Evolutionary conservation across 352 stramenopile genomes (phyloP).

Genomic region (Pythium guiyangense): DNA sequence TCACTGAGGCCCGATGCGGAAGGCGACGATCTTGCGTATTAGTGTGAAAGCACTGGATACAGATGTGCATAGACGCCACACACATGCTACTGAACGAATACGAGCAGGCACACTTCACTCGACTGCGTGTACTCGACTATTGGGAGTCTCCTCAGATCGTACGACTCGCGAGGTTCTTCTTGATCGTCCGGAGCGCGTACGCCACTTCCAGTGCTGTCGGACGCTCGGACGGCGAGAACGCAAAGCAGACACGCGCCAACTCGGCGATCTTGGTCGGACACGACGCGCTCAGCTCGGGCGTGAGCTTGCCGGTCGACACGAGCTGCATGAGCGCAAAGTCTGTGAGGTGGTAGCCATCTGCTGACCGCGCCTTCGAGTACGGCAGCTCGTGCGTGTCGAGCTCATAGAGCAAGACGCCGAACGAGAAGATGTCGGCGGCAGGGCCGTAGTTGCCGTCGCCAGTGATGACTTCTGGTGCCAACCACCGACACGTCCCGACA

Average conservation of each 20-base stretch:
- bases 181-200: background rate
- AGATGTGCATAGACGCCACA: too few species aligned
- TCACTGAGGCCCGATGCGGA: too few species aligned
- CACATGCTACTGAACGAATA: too few species aligned
- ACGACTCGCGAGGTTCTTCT: background rate
- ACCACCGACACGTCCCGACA: constrained; percentile 45
- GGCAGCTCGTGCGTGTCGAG: constrained; percentile 49
- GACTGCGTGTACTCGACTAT: too few species aligned
- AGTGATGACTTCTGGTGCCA: constrained; percentile 51
- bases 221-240: background rate
- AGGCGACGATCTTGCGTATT: too few species aligned
- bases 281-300: too few species aligned
- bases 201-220: background rate
- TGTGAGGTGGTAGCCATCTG: constrained; percentile 26
- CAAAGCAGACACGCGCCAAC: background rate
- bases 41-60: too few species aligned
- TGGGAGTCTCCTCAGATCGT: background rate
- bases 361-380: constrained; percentile 33
- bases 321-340: constrained; percentile 46
- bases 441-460: constrained; percentile 41
- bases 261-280: constrained; percentile 28
- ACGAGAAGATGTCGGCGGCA: constrained; percentile 51
- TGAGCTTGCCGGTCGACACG: too few species aligned
- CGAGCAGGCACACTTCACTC: too few species aligned
- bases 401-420: constrained; percentile 52